Evolutionary conservation across 306 rosid genomes (phyloP).

Genomic region (Glycine tomentella): DNA sequence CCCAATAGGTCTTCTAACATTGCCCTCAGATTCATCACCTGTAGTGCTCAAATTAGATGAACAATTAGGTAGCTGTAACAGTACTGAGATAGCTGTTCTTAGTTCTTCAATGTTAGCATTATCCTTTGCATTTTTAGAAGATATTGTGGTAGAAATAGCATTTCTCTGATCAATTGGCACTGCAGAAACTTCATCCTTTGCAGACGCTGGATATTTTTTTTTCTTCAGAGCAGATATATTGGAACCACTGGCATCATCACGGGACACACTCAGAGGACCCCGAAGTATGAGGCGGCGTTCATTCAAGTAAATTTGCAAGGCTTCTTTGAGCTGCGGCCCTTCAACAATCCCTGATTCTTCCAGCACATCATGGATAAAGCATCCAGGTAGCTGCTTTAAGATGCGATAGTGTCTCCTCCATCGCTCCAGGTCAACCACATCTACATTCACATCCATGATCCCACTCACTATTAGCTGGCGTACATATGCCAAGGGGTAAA

Average conservation of each 20-base stretch:
- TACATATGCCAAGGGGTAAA: conserved; percentile 88
- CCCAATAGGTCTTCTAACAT: conserved; percentile 60
- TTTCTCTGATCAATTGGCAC: conserved; percentile 53
- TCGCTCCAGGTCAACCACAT: conserved; percentile 63
- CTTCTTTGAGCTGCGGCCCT: conserved; percentile 68
- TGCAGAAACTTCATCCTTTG: conserved; percentile 64
- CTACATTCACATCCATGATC: conserved; percentile 73
- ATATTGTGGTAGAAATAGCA: conserved; percentile 42
- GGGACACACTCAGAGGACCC: conserved; percentile 53
- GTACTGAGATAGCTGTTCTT: conserved; percentile 68
- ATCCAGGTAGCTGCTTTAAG: conserved; percentile 79
- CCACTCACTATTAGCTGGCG: conserved; percentile 95
- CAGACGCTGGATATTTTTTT: conserved; percentile 48
- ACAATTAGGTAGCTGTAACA: conserved; percentile 73
- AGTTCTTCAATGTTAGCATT: conserved; percentile 70
- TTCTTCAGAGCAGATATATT: conserved; percentile 54
- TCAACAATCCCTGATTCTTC: conserved; percentile 72
- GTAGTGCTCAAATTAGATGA: conserved; percentile 50
- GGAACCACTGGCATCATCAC: conserved; percentile 47
- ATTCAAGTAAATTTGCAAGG: conserved; percentile 68
- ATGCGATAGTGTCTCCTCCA: conserved; percentile 71
- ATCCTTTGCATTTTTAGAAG: conserved; percentile 60
- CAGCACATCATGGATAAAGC: conserved; percentile 65
- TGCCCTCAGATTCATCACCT: conserved; percentile 70
- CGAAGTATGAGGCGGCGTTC: conserved; percentile 83